Evolutionary conservation across 2,329 filamentous ascomycete species (phyloP), one percentile per base, ranked within the genome.

Genomic region (Lachnum nothofagi): DNA sequence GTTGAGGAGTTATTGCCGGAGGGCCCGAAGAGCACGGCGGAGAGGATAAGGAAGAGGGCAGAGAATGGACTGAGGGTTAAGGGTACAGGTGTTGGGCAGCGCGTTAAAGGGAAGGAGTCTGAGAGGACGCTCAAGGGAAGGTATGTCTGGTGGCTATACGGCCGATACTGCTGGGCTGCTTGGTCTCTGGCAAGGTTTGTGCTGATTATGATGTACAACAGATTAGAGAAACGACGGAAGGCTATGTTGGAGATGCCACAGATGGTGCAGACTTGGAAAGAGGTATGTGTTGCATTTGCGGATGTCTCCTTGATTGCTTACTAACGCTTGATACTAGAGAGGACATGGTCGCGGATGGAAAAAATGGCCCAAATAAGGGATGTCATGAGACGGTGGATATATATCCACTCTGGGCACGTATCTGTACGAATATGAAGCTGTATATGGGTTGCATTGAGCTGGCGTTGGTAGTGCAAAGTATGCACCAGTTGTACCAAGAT

Each of bases 171-270:
- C 3, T 17, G 20, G n/a, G n/a, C n/a, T n/a, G n/a, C n/a, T n/a
- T n/a, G n/a, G n/a, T n/a, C n/a, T n/a, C 33, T 22, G 22, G 24
- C 35, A 42, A 8, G 42, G 46, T 27, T 53, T 53, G 67, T 75
- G 56, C 72, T 63, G 43, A 27, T 44, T 29, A 19, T 10, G 23
- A 29, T 27, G 7, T 46, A 51, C 23, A 48, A 53, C 64, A 86
- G 85, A 70, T 79, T 97, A 78, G 89, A 95, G 68, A 82, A 87
- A 73, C 83, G 90, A 72, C 86, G 86, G 77, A 80, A 88, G 69
- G 93, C 93, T 51, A 96, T 97, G 88, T 70, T 94, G 73, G 83
- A 85, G 52, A 98, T 98, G 93, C 90, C 91, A 56, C 82, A 85
- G 64, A 80, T 97, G 73, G 88, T 98, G 67, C 81, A 86, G 69